phyloP scores from a whole-genome alignment of 805 yeast genomes.

The Hemisphaericaspora nanyangensis region DNA sequence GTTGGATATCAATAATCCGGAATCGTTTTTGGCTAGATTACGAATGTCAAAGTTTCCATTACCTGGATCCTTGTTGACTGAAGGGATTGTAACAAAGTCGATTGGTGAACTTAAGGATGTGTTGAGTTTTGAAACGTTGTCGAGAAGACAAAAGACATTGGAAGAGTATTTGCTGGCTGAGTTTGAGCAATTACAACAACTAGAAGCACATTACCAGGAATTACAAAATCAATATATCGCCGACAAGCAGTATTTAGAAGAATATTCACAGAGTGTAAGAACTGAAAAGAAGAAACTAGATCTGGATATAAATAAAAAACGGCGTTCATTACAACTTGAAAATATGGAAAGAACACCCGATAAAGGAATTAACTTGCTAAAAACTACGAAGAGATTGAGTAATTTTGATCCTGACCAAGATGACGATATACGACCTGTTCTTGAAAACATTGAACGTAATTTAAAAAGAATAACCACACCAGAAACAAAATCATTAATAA shows the following conservation, averaged over 20 bases:
- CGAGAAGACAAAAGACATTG: slow-evolving; percentile 21
- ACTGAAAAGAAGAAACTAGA: slow-evolving; percentile 13
- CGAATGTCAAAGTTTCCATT: slow-evolving; percentile 24
- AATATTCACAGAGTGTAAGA: slow-evolving; percentile 22
- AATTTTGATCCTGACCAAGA: slow-evolving; percentile 16
- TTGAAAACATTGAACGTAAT: slow-evolving; percentile 13
- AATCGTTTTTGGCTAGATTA: slow-evolving; percentile 24
- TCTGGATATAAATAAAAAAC: slow-evolving; percentile 9
- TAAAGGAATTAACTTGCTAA: not conserved
- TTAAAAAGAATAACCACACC: slow-evolving; percentile 11
- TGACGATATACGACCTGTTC: slow-evolving; percentile 14
- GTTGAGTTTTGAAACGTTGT: slow-evolving; percentile 22
- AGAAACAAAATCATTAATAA: slow-evolving; percentile 9
- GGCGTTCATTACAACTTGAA: slow-evolving; percentile 4
- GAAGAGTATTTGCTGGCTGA: slow-evolving; percentile 41
- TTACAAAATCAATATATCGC: slow-evolving; percentile 21
- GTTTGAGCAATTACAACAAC: slow-evolving; percentile 30
- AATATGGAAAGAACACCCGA: not conserved
- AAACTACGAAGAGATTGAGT: not conserved
- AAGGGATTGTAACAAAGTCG: slow-evolving; percentile 4
- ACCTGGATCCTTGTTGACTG: slow-evolving; percentile 14
- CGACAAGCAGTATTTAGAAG: slow-evolving; percentile 30
- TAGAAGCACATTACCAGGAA: slow-evolving; percentile 23
- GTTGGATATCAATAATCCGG: slow-evolving; percentile 15
- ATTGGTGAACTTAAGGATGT: slow-evolving; percentile 13